Evolutionary conservation across 179 eudicot species (phyloP), one percentile per base, ranked within the genome.

Genomic region (Sideroxylon spinosum): DNA sequence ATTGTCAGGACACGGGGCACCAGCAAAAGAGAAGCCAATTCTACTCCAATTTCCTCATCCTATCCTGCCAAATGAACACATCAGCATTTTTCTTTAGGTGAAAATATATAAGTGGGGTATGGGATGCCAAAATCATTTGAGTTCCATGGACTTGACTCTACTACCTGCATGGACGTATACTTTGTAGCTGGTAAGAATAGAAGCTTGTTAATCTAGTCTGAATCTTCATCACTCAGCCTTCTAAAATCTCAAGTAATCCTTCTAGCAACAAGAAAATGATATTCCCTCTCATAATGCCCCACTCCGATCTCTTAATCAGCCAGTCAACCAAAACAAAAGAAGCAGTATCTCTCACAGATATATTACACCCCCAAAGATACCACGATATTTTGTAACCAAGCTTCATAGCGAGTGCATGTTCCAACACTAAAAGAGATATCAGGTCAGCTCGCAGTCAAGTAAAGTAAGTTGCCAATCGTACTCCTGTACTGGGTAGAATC

Each of bases 221-320:
- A 79, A 19, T 93, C 92, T 20, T 76, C 79, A 20, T 92, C 98
- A 0, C 86, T 78, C 26, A 89, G 71, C 78, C 98, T 86, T 72
- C 98, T 82, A 25, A 93, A 90, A 80, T 93, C 98, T 97, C 98
- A 93, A 4, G 98, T 92, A 64, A 93, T 92, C 83, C 98, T 84
- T 17, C 98, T 97, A 0, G 92, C 98, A 53, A 92, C 98, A 72
- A 93, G 97, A 82, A 93, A 93, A 84, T 93, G 98, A 82, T 92
- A 97, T 81, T 86, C 20, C 98, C 98, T 9, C 91, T 89, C 98
- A 93, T 93, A 63, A 93, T 82, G 48, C 80, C 82, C 98, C 98
- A 93, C 82, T 93, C 98, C 0, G 97, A 92, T 85, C 95, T 87
- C 78, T 88, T 87, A 76, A 52, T 71, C 11, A 93, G 88, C 98